Conservation (phyloP, 2,329 filamentous ascomycete species). For the Botrytis squamosa region DNA sequence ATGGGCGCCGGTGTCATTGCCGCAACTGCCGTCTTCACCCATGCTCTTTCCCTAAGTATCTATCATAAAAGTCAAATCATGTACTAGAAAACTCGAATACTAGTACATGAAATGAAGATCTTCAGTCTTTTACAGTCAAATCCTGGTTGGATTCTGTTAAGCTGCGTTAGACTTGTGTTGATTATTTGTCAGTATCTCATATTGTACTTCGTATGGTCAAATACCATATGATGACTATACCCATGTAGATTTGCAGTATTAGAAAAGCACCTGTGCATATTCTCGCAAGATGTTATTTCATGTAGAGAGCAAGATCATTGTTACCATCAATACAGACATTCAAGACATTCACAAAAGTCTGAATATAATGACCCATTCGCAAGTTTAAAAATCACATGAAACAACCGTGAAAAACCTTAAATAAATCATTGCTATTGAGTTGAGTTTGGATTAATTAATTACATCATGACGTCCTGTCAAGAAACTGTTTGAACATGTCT, state of each 20-base stretch:
- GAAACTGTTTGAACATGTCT: neutral
- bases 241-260: neutral
- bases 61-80: neutral
- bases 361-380: neutral
- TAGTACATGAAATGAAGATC: neutral
- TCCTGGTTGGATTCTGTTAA: neutral
- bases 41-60: neutral
- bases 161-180: neutral
- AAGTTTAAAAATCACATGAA: neutral
- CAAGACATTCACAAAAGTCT: neutral
- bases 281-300: neutral
- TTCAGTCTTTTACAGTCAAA: fast-evolving
- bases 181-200: neutral
- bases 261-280: neutral
- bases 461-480: neutral
- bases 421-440: neutral
- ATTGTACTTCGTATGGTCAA: neutral
- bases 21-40: neutral
- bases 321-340: neutral
- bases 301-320: neutral
- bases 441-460: neutral
- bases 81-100: neutral
- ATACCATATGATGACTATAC: neutral
- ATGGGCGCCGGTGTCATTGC: neutral
- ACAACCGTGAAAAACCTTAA: fast-evolving